Evolutionary conservation across 2,329 filamentous ascomycete species (phyloP).

Genomic region (Ophiostoma triangulosporum): DNA sequence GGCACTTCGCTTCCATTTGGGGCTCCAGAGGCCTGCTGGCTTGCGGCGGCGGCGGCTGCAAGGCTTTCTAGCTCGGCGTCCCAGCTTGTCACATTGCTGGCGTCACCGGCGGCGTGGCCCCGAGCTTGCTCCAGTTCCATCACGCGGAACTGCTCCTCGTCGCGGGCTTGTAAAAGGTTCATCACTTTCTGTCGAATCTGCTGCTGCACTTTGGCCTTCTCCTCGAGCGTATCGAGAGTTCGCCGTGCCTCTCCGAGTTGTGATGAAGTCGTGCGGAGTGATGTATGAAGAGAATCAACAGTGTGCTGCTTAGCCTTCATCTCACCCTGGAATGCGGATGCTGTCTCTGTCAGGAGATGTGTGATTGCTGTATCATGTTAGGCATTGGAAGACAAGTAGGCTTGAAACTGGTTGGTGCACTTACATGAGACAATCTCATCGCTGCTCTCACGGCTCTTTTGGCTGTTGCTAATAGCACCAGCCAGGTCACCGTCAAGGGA

Average conservation of each 20-base stretch:
- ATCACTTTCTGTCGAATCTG: slow-evolving; percentile 57
- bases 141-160: slow-evolving; percentile 50
- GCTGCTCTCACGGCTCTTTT: slow-evolving; percentile 56
- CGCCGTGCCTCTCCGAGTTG: slow-evolving; percentile 66
- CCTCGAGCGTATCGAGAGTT: slow-evolving; percentile 56
- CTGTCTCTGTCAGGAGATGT: slow-evolving; percentile 65
- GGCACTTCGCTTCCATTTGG: slow-evolving; percentile 20
- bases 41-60: slow-evolving; percentile 25
- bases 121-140: slow-evolving; percentile 31
- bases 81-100: slow-evolving; percentile 35
- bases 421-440: slow-evolving; percentile 68
- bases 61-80: slow-evolving; percentile 38
- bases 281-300: slow-evolving; percentile 68
- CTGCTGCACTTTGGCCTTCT: slow-evolving; percentile 49
- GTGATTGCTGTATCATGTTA: slow-evolving; percentile 53
- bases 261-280: slow-evolving; percentile 67
- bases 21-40: slow-evolving; percentile 7
- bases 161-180: slow-evolving; percentile 63
- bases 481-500: slow-evolving; percentile 28
- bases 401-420: slow-evolving; percentile 22
- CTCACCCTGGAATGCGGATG: slow-evolving; percentile 65
- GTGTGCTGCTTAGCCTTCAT: slow-evolving; percentile 71
- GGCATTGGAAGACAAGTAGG: neutral
- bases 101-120: slow-evolving; percentile 23
- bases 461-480: slow-evolving; percentile 30